Conservation (phyloP, 225 moss, liverwort and hornwort genomes). For the Bryum argenteum region DNA sequence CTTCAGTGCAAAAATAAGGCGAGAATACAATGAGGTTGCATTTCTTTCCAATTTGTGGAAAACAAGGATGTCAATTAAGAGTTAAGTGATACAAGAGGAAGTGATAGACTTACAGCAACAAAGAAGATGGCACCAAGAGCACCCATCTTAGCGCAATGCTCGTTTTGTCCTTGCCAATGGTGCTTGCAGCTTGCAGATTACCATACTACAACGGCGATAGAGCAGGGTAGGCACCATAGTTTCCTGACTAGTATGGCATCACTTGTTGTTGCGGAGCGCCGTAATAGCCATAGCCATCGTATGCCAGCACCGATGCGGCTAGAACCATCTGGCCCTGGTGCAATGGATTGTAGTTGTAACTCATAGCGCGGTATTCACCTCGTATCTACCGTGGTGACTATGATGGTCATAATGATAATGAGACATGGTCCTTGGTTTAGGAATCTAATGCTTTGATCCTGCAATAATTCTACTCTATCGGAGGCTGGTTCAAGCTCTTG, state of each 20-base stretch:
- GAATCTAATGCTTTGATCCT: no score
- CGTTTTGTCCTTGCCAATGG: slow-evolving; percentile 7
- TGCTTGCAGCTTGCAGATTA: slow-evolving; percentile 4
- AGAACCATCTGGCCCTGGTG: slow-evolving; percentile 25
- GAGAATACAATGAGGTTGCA: no score
- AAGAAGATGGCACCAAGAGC: slow-evolving; percentile 16
- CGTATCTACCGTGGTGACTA: not conserved
- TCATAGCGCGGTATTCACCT: not conserved
- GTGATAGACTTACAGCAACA: slow-evolving; percentile 10
- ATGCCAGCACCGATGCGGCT: not conserved
- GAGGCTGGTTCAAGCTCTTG: no score
- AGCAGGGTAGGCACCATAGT: slow-evolving; percentile 14
- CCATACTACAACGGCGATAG: no score
- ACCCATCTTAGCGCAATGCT: slow-evolving; percentile 5
- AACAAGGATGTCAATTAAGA: no score
- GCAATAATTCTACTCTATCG: no score
- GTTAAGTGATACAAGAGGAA: no score
- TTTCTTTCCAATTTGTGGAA: no score
- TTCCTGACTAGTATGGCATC: slow-evolving; percentile 3
- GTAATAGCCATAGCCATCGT: not conserved
- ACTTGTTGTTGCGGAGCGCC: slow-evolving; percentile 3
- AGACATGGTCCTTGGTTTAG: not conserved
- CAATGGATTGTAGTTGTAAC: slow-evolving; percentile 13
- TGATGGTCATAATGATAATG: not conserved
- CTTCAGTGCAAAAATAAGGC: no score